Evolutionary conservation across 805 yeast genomes (phyloP), one percentile per base, ranked within the genome.

Genomic region (Candida quercuum): DNA sequence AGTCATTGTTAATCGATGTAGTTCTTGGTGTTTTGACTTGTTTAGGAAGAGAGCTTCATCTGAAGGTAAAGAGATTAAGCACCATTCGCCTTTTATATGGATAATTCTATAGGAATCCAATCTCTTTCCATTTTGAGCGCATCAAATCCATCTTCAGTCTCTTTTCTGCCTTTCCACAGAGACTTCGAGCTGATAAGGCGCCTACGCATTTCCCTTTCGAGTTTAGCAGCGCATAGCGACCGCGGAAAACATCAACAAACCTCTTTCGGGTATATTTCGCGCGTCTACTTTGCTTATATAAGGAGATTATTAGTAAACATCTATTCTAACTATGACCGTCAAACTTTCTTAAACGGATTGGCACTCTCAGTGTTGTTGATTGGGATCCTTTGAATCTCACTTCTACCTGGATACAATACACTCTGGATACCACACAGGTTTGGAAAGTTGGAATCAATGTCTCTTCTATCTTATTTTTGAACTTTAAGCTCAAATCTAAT

Each of bases 391-490:
- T 39, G 32, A 67, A 72, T 41, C 63, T 69, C 22, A 74, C 67
- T 22, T 55, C 50, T 1, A 75, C 65, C 39, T 77, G 71, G 37
- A 78, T 56, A 41, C 72, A 66, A 52, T 81, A 80, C 15, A 71
- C 55, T 50, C 87, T 65, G 5, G 80, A 71, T n/a, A 78, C 63
- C 38, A 75, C 57, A 56, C 87, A 81, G 35, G 69, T 72, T 47
- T 80, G 85, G 54, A 80, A 81, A 37, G 69, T 69, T 1, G 87
- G 87, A n/a, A 76, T 53, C 37, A 81, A 52, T 1, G 78, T 76
- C 34, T 72, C 67, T 33, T 59, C 59, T 26, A 71, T 64, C 38
- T 71, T 71, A 31, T 67, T 64, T 23, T 57, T 46, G 15, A 69
- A 56, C 25, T 61, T 56, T 37, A 78, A 47, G n/a, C 74, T 72